phyloP scores from a whole-genome alignment of 2,329 filamentous ascomycete species.

The Acrocalymma vagum region DNA sequence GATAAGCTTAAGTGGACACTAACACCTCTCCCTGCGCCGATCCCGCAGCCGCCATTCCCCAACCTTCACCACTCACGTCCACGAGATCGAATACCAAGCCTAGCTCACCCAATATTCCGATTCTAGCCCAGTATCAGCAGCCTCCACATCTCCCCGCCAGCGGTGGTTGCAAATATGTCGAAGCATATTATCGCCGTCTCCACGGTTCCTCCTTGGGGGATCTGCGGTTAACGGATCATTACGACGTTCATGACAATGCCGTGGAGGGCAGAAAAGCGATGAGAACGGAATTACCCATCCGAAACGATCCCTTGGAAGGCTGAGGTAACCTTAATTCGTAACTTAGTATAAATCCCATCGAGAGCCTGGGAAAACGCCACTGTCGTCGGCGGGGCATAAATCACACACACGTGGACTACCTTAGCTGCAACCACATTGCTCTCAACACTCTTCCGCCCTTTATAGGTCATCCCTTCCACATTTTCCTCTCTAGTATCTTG shows the following conservation, averaged over 20 bases:
- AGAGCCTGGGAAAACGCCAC: conserved; percentile 17
- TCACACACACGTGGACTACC: neutral
- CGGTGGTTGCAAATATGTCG: too few relatives aligned
- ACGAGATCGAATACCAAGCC: too few relatives aligned
- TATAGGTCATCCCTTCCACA: too few relatives aligned
- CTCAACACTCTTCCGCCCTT: neutral
- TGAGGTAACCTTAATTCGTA: neutral
- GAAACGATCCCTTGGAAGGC: neutral
- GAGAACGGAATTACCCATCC: too few relatives aligned
- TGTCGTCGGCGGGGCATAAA: conserved; percentile 12
- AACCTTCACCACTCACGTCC: conserved; percentile 7
- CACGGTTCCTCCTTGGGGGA: too few relatives aligned
- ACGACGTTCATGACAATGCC: too few relatives aligned
- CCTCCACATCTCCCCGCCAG: neutral
- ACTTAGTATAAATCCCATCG: neutral
- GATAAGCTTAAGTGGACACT: conserved; percentile 6
- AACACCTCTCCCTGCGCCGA: conserved; percentile 13
- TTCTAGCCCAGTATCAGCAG: neutral
- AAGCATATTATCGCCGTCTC: too few relatives aligned
- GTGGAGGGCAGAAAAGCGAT: too few relatives aligned
- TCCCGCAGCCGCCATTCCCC: conserved; percentile 1
- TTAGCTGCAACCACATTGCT: conserved; percentile 3
- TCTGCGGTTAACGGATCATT: too few relatives aligned
- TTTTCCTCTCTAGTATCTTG: too few relatives aligned
- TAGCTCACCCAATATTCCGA: too few relatives aligned